Conservation (phyloP, 192 early-diverging fungal genomes). For the Spizellomyces sp. region DNA sequence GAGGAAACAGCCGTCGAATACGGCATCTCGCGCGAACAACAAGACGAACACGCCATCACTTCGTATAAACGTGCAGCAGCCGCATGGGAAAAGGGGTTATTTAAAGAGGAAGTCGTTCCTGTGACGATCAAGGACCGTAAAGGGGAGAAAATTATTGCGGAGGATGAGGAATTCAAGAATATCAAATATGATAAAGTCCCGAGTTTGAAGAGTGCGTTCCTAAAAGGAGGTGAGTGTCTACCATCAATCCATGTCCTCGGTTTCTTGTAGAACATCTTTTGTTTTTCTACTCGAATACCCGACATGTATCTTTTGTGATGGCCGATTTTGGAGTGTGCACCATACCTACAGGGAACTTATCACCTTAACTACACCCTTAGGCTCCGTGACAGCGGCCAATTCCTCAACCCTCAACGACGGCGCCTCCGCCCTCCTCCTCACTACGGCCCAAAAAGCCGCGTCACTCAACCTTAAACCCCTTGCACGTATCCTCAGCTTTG, state of each 20-base stretch:
- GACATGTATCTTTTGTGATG: too few relatives aligned
- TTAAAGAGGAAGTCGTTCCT: constrained; percentile 81
- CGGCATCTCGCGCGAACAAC: constrained; percentile 83
- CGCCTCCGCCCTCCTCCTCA: constrained; percentile 88
- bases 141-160: constrained; percentile 73
- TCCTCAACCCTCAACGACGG: constrained; percentile 95
- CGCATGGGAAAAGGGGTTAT: constrained; percentile 81
- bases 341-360: too few relatives aligned
- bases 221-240: constrained; percentile 67
- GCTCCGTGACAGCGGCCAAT: constrained; percentile 93
- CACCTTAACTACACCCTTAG: too few relatives aligned
- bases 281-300: too few relatives aligned
- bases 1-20: constrained; percentile 85
- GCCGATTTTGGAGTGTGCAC: too few relatives aligned
- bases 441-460: constrained; percentile 73
- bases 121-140: constrained; percentile 80
- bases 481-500: constrained; percentile 84
- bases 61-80: constrained; percentile 90
- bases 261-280: too few relatives aligned
- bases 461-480: constrained; percentile 81
- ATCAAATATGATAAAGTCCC: constrained; percentile 90
- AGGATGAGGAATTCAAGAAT: constrained; percentile 95
- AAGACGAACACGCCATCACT: constrained; percentile 84
- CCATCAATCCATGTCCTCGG: too few relatives aligned
- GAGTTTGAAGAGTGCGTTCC: constrained; percentile 76